A percentile compares a stretch with the other conserved stretches of the same genome.
These are phyloP conservation scores for Pseudogymnoascus sp. DNA, from an alignment of 2,329 filamentous ascomycete species.

Conservation along the genomic window DNA sequence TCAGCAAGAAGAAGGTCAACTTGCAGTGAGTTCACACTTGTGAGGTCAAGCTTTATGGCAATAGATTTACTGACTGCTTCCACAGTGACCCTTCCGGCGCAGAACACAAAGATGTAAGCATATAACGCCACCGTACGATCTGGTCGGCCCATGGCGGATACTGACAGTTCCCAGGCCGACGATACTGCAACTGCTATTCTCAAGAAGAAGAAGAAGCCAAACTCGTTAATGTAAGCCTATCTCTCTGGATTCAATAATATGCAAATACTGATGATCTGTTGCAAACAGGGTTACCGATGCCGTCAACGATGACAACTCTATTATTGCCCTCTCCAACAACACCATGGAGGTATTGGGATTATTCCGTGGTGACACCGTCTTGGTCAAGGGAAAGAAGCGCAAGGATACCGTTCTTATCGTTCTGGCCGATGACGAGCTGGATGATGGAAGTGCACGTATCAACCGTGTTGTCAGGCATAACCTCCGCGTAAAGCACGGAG, in stretches of 20 bases:
- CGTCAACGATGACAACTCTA: constrained; percentile 98
- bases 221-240: constrained; percentile 78
- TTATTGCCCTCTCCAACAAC: constrained; percentile 95
- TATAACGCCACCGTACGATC: constrained; percentile 22
- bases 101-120: constrained; percentile 70
- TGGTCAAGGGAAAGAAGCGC: constrained; percentile 99
- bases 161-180: constrained; percentile 56
- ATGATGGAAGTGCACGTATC: constrained; percentile 93
- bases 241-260: constrained; percentile 15
- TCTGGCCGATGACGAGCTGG: constrained; percentile 91
- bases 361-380: constrained; percentile 95
- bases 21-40: constrained; percentile 52
- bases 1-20: constrained; percentile 73
- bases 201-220: constrained; percentile 99
- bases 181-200: constrained; percentile 93
- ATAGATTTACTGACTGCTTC: constrained; percentile 30
- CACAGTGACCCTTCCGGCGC: constrained; percentile 79
- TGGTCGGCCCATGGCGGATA: constrained; percentile 20
- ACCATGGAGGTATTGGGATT: constrained; percentile 98
- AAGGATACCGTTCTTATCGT: constrained; percentile 99
- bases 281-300: constrained; percentile 87
- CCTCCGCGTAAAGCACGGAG: constrained; percentile 94
- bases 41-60: background rate
- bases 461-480: constrained; percentile 99
- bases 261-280: constrained; percentile 20